These are phyloP conservation scores for Tieghemostelium lacteum DNA, from an alignment of 78 protist genomes.

Conservation along the genomic window DNA sequence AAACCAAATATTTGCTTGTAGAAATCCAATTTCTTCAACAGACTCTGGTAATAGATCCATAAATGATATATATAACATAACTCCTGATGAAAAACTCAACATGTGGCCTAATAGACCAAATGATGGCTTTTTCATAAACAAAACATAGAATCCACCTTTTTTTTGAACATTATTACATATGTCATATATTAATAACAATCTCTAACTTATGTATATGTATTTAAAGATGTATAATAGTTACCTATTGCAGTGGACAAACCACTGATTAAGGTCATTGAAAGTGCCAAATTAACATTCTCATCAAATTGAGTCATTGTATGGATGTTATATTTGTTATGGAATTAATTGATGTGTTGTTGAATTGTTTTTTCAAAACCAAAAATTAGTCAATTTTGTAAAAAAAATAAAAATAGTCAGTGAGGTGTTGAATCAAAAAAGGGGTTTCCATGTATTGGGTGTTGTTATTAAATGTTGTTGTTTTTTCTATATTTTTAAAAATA, in stretches of 20 bases:
- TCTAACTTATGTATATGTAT: not conserved
- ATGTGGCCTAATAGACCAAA: slow-evolving; percentile 73
- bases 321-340: too few relatives aligned
- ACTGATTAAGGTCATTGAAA: slow-evolving; percentile 26
- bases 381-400: too few relatives aligned
- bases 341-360: too few relatives aligned
- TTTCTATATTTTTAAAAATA: too few relatives aligned
- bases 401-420: too few relatives aligned
- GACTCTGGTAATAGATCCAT: slow-evolving; percentile 82
- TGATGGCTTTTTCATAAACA: slow-evolving; percentile 43
- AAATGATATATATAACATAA: slow-evolving; percentile 84
- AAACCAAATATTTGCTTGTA: slow-evolving; percentile 68
- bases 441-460: too few relatives aligned
- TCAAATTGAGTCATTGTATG: too few relatives aligned
- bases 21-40: slow-evolving; percentile 77
- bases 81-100: slow-evolving; percentile 85
- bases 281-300: slow-evolving; percentile 43
- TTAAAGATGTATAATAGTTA: not conserved
- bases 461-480: too few relatives aligned
- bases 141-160: slow-evolving; percentile 47
- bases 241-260: slow-evolving; percentile 72
- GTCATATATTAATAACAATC: not conserved
- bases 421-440: too few relatives aligned
- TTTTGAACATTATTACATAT: not conserved
- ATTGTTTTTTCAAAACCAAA: too few relatives aligned